These are phyloP conservation scores for Backusella mclennaniae DNA, from an alignment of 192 early-diverging fungal species.

Conservation along the genomic window DNA sequence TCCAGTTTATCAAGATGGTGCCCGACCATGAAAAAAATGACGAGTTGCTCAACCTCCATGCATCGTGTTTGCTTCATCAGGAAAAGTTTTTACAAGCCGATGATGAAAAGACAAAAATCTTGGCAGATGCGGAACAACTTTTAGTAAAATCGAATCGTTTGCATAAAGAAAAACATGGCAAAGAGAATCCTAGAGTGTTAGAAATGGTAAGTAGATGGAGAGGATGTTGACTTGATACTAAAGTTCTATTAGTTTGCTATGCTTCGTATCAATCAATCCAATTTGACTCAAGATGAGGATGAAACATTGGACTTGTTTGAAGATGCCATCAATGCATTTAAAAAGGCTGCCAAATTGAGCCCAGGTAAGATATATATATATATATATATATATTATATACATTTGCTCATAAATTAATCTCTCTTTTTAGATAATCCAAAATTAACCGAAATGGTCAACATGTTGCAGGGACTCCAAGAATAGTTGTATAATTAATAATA, in stretches of 20 bases:
- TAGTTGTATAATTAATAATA: background rate
- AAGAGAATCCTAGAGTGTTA: slow-evolving; percentile 10
- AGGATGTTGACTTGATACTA: too few relatives aligned
- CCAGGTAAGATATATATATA: slow-evolving; percentile 12
- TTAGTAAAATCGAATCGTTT: background rate
- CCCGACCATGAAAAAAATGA: slow-evolving; percentile 15
- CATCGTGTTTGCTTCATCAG: slow-evolving; percentile 22
- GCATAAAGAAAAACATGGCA: background rate
- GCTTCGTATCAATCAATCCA: slow-evolving; percentile 25
- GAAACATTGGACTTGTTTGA: slow-evolving; percentile 26
- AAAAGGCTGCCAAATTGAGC: slow-evolving; percentile 21
- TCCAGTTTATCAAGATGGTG: background rate
- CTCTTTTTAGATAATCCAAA: background rate
- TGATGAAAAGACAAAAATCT: background rate
- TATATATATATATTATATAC: too few relatives aligned
- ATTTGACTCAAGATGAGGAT: slow-evolving; percentile 25
- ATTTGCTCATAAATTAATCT: background rate
- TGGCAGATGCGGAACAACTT: background rate
- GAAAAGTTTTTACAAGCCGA: slow-evolving; percentile 12
- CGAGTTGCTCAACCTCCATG: slow-evolving; percentile 15
- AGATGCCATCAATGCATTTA: slow-evolving; percentile 28
- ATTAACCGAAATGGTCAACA: background rate
- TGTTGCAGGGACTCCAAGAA: background rate
- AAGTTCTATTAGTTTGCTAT: slow-evolving; percentile 18
- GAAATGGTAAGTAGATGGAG: slow-evolving; percentile 12